Conservation (phyloP, 345 rosid genomes). For the Rhodamnia rubescens region DNA sequence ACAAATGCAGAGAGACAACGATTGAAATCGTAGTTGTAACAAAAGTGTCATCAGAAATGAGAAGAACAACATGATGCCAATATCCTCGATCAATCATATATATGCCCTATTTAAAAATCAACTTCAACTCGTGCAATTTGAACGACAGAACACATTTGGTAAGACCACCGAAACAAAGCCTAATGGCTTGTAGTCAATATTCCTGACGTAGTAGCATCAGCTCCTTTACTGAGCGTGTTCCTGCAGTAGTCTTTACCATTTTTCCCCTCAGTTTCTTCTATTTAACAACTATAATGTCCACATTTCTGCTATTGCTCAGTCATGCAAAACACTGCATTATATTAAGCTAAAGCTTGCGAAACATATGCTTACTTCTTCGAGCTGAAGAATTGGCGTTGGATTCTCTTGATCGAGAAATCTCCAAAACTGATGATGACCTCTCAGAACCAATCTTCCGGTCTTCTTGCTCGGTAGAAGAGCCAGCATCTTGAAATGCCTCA, state of each 20-base stretch:
- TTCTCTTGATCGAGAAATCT: slow-evolving; percentile 10
- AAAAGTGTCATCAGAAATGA: background rate
- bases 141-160: background rate
- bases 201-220: background rate
- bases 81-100: background rate
- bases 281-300: background rate
- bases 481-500: background rate
- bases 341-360: background rate
- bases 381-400: slow-evolving; percentile 10
- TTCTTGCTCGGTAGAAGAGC: slow-evolving; percentile 6
- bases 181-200: background rate
- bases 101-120: background rate
- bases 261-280: background rate
- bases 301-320: background rate
- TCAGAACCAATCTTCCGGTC: slow-evolving; percentile 16
- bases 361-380: slow-evolving; percentile 25
- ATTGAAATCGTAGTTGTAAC: background rate
- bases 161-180: background rate
- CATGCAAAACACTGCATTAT: background rate
- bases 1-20: background rate
- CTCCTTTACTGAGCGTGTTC: background rate
- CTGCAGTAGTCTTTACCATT: background rate
- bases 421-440: slow-evolving; percentile 14
- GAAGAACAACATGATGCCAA: background rate
- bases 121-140: background rate